Evolutionary conservation across 108 stramenopile species (phyloP).

Genomic region (Poteriospumella lacustris): DNA sequence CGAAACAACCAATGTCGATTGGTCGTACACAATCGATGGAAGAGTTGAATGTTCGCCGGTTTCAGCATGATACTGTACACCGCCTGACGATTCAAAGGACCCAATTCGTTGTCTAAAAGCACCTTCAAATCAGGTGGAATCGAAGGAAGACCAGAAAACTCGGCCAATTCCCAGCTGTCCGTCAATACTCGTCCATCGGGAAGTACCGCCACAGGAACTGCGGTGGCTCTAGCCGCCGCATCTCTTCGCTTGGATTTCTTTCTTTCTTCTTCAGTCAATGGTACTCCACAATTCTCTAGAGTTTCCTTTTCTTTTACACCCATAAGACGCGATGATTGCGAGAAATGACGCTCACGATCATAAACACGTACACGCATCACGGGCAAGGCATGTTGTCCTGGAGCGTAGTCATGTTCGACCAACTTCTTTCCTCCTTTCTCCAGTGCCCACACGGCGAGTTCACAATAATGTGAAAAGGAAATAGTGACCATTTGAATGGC

Average conservation of each 20-base stretch:
- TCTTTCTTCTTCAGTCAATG: neutral
- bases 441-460: neutral
- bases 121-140: neutral
- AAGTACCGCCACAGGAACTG: conserved; percentile 3
- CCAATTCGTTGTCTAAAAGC: neutral
- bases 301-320: neutral
- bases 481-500: neutral
- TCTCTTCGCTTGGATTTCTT: neutral
- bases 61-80: neutral
- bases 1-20: neutral
- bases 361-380: neutral
- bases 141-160: neutral
- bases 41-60: neutral
- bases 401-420: neutral
- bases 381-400: neutral
- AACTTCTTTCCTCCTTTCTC: neutral
- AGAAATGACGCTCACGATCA: neutral
- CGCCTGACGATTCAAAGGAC: neutral
- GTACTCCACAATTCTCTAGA: too few species aligned
- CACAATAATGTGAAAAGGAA: neutral
- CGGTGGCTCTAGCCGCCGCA: neutral
- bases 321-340: neutral
- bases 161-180: conserved; percentile 15
- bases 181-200: neutral
- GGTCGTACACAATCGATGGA: neutral